Base-by-base conservation (phyloP, 1,284 basidiomycete species). In the Austropuccinia psidii region DNA sequence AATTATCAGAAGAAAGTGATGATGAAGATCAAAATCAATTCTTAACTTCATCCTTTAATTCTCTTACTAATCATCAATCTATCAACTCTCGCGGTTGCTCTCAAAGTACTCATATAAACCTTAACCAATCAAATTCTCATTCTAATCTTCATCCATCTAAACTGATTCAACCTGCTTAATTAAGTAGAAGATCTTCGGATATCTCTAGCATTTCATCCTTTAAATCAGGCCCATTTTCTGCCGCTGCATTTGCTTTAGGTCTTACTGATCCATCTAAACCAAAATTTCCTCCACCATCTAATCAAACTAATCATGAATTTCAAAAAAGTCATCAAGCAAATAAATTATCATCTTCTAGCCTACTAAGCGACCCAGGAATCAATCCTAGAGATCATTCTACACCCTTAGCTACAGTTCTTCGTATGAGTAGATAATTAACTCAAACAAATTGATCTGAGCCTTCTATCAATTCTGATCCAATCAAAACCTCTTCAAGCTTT, bases 1-100 rank as follows among this genome's bases (percentile, higher is more conserved):
- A 90, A 78, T 76, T 90, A 77, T 90, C 89, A 77, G 90, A 91
- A 78, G 89, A 91, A 80, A 91, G 90, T 77, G 89, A 89, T 29
- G 83, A 76, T 54, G 86, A 86, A 35, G 86, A 84, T 41, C 85
- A n/a, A 85, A 1, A 86, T n/a, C n/a, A n/a, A n/a, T n/a, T n/a
- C n/a, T n/a, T n/a, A n/a, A n/a, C n/a, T n/a, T n/a, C n/a, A n/a
- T n/a, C n/a, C n/a, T n/a, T n/a, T n/a, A n/a, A n/a, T n/a, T n/a
- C n/a, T n/a, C n/a, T n/a, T n/a, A n/a, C n/a, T n/a, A n/a, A n/a
- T n/a, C n/a, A n/a, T n/a, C n/a, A n/a, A n/a, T n/a, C n/a, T n/a
- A n/a, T n/a, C n/a, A n/a, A n/a, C n/a, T n/a, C n/a, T n/a, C n/a
- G n/a, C n/a, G n/a, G n/a, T n/a, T n/a, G n/a, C n/a, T n/a, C n/a